Conservation (phyloP, 495 filamentous ascomycete species). For the Cryomyces antarcticus region DNA sequence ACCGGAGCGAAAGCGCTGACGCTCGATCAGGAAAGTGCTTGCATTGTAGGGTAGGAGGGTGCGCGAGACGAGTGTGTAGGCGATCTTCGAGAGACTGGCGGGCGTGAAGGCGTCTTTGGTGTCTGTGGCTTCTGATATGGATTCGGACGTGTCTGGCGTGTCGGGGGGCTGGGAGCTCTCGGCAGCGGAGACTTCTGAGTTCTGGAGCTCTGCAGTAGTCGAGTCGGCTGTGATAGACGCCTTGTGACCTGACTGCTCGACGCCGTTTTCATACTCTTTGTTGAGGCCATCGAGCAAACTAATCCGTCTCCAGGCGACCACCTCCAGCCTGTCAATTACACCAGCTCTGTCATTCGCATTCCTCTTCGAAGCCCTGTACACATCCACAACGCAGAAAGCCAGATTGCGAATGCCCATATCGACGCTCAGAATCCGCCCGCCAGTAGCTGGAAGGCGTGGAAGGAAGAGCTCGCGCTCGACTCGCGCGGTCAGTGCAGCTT, state of each 20-base stretch:
- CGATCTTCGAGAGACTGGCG: conserved; percentile 32
- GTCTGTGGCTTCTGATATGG: not conserved
- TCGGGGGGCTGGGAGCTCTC: conserved; percentile 2
- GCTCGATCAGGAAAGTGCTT: conserved; percentile 67
- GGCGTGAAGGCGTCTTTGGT: conserved; percentile 32
- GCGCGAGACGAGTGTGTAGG: conserved; percentile 37
- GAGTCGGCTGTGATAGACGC: too few species aligned
- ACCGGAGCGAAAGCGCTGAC: conserved; percentile 63
- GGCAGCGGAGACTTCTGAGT: not conserved
- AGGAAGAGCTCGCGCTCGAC: not conserved
- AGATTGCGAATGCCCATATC: conserved; percentile 79
- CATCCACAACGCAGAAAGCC: conserved; percentile 45
- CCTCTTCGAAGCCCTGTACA: conserved; percentile 7
- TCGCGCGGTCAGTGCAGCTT: conserved; percentile 16
- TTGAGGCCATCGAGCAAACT: conserved; percentile 2
- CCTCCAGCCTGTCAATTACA: not conserved
- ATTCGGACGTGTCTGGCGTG: not conserved
- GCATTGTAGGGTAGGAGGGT: conserved; percentile 33
- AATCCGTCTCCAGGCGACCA: conserved; percentile 22
- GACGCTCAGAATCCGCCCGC: conserved; percentile 44
- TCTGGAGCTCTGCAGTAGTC: too few species aligned
- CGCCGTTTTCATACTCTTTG: too few species aligned
- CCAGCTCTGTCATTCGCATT: too few species aligned
- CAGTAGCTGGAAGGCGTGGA: not conserved
- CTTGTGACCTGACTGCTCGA: too few species aligned